Evolutionary conservation across 2,329 filamentous ascomycete species (phyloP).

Genomic region (Aspergillus felis): DNA sequence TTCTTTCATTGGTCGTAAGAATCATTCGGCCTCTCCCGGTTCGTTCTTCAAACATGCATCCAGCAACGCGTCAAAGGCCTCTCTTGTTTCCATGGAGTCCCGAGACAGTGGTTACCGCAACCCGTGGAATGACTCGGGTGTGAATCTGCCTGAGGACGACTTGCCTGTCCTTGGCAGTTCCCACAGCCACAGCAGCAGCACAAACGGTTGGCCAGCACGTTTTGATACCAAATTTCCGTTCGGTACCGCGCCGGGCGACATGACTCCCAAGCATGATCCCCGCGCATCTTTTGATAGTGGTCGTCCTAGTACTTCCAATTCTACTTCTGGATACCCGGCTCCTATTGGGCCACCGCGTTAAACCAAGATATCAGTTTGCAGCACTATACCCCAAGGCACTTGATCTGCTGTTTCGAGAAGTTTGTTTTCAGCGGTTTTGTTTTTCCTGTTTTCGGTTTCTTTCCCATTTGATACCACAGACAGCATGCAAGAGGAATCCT

Average conservation of each 20-base stretch:
- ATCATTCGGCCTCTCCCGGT: conserved; percentile 78
- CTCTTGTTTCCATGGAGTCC: conserved; percentile 92
- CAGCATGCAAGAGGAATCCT: conserved; percentile 12
- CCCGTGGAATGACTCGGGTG: conserved; percentile 96
- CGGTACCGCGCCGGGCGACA: conserved; percentile 65
- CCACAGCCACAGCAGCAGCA: conserved; percentile 61
- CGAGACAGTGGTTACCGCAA: conserved; percentile 93
- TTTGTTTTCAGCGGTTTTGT: conserved; percentile 23
- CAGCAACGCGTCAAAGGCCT: conserved; percentile 87
- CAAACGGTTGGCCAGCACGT: conserved; percentile 47
- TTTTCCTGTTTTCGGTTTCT: conserved; percentile 44
- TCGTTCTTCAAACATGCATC: conserved; percentile 91
- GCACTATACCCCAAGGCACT: conserved; percentile 44
- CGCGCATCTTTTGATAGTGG: conserved; percentile 87
- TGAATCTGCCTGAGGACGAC: conserved; percentile 89
- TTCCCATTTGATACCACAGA: conserved; percentile 30
- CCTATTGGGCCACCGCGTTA: conserved; percentile 88
- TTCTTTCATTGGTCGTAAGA: conserved; percentile 96
- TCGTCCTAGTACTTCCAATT: conserved; percentile 90
- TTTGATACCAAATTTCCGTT: conserved; percentile 65
- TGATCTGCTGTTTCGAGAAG: conserved; percentile 3
- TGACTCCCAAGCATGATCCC: conserved; percentile 76
- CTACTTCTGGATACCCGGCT: conserved; percentile 95
- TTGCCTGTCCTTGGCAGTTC: conserved; percentile 47
- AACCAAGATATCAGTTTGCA: conserved; percentile 48